These are phyloP conservation scores for Albatrellus ellisii DNA, from an alignment of 768 basidiomycete genomes.

Conservation along the genomic window DNA sequence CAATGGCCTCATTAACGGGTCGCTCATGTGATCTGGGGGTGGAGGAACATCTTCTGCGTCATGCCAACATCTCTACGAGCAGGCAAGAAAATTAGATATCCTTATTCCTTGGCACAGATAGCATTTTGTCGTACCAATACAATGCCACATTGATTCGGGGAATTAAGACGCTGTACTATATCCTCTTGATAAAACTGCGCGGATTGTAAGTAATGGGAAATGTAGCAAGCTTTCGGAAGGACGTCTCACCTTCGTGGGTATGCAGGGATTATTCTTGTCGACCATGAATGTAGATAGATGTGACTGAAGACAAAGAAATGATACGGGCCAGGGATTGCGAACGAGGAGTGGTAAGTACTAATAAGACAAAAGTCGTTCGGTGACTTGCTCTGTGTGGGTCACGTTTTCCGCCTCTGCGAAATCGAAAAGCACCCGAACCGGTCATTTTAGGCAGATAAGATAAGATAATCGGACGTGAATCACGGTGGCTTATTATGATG, in stretches of 20 bases:
- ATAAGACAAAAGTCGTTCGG: too few relatives aligned
- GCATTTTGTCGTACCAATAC: slow-evolving; percentile 40
- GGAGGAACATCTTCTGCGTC: slow-evolving; percentile 62
- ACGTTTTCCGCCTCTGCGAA: too few relatives aligned
- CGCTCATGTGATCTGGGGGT: slow-evolving; percentile 29
- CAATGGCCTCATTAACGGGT: slow-evolving; percentile 68
- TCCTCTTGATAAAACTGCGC: slow-evolving; percentile 28
- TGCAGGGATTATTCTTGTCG: slow-evolving; percentile 13
- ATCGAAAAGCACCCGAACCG: too few relatives aligned
- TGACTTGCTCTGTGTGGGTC: too few relatives aligned
- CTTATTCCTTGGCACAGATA: background rate
- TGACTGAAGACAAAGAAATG: background rate
- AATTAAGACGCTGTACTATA: slow-evolving; percentile 22
- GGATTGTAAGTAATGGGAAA: background rate
- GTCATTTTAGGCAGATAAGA: too few relatives aligned
- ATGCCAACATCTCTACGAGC: slow-evolving; percentile 70
- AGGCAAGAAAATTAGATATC: slow-evolving; percentile 4
- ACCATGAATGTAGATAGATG: slow-evolving; percentile 16
- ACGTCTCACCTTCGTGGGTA: slow-evolving; percentile 22
- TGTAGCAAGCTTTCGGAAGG: background rate
- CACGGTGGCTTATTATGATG: too few relatives aligned
- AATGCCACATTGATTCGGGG: slow-evolving; percentile 33
- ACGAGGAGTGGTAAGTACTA: too few relatives aligned
- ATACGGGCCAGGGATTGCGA: background rate
- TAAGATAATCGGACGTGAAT: too few relatives aligned